Evolutionary conservation across 345 rosid genomes (phyloP).

Genomic region (Noccaea bulbosa): DNA sequence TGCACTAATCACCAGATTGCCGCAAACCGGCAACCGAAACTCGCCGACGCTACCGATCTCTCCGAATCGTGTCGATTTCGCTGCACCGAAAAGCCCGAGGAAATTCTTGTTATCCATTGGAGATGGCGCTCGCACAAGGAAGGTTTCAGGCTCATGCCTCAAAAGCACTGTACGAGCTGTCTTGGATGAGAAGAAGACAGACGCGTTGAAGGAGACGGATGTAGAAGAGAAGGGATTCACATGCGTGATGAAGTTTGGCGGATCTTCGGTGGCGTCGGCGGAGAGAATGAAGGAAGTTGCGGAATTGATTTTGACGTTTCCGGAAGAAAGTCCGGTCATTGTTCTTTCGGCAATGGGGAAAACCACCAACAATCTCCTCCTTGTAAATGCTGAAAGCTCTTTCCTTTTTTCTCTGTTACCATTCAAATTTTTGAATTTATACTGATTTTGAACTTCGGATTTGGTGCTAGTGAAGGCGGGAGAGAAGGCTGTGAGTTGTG

Average conservation of each 20-base stretch:
- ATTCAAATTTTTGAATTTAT: not conserved
- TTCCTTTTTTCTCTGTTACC: not conserved
- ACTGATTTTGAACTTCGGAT: not conserved
- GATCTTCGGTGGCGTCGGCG: conserved; percentile 85
- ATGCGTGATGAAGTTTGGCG: conserved; percentile 97
- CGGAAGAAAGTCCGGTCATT: conserved; percentile 77
- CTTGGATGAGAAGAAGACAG: conserved; percentile 42
- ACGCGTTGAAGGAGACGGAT: conserved; percentile 13
- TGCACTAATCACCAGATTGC: conserved; percentile 30
- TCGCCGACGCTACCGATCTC: conserved; percentile 40
- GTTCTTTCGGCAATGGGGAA: conserved; percentile 99
- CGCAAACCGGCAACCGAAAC: conserved; percentile 26
- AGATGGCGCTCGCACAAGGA: conserved; percentile 33
- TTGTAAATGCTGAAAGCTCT: conserved; percentile 53
- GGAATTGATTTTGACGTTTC: conserved; percentile 76
- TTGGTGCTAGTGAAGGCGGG: conserved; percentile 70
- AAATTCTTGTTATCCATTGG: conserved; percentile 32
- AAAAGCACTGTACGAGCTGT: conserved; percentile 34
- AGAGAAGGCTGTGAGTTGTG: conserved; percentile 92
- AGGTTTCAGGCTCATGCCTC: conserved; percentile 24
- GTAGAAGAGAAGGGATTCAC: conserved; percentile 55
- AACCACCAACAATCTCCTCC: conserved; percentile 84
- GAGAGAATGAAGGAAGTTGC: conserved; percentile 91
- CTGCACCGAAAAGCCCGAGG: conserved; percentile 11
- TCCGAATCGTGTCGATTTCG: conserved; percentile 35